phyloP scores from a whole-genome alignment of 2,329 filamentous ascomycete species.

The Macrophomina phaseolina region DNA sequence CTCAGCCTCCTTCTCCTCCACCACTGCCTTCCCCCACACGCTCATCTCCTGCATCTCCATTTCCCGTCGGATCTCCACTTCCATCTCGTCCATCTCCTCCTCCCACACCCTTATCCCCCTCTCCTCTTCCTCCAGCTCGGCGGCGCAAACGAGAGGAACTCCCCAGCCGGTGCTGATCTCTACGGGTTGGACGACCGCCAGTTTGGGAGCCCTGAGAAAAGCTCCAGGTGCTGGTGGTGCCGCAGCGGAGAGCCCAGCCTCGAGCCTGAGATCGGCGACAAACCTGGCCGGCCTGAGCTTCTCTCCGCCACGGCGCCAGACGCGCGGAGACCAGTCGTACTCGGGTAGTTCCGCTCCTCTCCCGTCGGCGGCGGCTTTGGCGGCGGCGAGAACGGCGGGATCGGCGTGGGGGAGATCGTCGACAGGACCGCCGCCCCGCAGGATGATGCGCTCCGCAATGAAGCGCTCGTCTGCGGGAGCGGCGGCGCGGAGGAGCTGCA shows the following conservation, averaged over 20 bases:
- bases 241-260: background rate
- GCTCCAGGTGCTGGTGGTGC: background rate
- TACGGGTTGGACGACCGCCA: constrained; percentile 5
- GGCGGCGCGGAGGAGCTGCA: background rate
- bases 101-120: constrained; percentile 5
- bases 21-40: background rate
- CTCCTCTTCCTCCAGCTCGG: constrained; percentile 2
- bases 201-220: constrained; percentile 4
- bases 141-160: background rate
- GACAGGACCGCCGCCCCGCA: constrained; percentile 12
- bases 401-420: background rate
- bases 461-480: constrained; percentile 7
- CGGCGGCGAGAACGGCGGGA: background rate
- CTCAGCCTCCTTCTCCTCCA: constrained; percentile 11
- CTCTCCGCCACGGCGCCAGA: constrained; percentile 5
- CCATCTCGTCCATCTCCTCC: constrained; percentile 12
- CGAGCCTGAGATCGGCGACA: constrained; percentile 4
- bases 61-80: constrained; percentile 17
- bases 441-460: constrained; percentile 18
- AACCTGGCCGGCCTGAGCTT: background rate
- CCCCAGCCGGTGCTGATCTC: constrained; percentile 11
- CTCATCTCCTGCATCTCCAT: constrained; percentile 15
- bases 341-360: constrained; percentile 3
- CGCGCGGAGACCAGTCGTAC: constrained; percentile 21
- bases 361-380: background rate